Base-by-base conservation (phyloP, 164 flowering plant genomes). In the Saururus chinensis region DNA sequence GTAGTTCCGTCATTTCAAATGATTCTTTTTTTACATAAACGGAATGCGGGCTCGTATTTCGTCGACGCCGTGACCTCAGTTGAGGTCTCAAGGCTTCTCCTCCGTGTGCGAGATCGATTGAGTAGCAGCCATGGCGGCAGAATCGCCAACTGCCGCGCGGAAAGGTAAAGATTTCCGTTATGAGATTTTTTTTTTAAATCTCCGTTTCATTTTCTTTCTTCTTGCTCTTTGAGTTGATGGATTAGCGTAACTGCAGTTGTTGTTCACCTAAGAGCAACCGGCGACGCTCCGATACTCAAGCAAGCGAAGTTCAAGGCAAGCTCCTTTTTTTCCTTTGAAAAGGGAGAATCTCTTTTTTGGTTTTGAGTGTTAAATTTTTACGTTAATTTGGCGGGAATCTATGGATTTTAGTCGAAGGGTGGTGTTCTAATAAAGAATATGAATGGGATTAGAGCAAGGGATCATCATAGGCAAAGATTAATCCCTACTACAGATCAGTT, bases 241-340 rank as follows among this genome's bases (percentile, higher is more conserved):
- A 45, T 45, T 45, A 3, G 49, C 13, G 51, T 57, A 57, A 26
- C 49, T 74, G 75, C 73, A 90, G 98, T 92, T 60, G 88, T 92
- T 21, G 83, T 92, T 35, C 97, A 88, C 73, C 73, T 90, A 51
- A 78, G 93, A 74, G 96, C 96, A 12, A 88, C 96, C 1, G 98
- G 97, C 7, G 97, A 88, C 52, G 98, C 97, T 40, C 97, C 96
- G 0, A 88, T 93, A n/a, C 96, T 93, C 61, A 93, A 93, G 73
- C 98, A 93, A 77, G 78, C 85, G 54, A 93, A 93, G 61, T 93
- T 93, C 81, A 90, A 90, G 92, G 96, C 84, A 57, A n/a, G 16
- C 26, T 16, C 4, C 21, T 20, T 21, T 7, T 6, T 49, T 23
- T n/a, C n/a, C n/a, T n/a, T n/a, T n/a, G n/a, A n/a, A n/a, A n/a